Conservation (phyloP, 306 rosid genomes). For the Begonia peltatifolia region DNA sequence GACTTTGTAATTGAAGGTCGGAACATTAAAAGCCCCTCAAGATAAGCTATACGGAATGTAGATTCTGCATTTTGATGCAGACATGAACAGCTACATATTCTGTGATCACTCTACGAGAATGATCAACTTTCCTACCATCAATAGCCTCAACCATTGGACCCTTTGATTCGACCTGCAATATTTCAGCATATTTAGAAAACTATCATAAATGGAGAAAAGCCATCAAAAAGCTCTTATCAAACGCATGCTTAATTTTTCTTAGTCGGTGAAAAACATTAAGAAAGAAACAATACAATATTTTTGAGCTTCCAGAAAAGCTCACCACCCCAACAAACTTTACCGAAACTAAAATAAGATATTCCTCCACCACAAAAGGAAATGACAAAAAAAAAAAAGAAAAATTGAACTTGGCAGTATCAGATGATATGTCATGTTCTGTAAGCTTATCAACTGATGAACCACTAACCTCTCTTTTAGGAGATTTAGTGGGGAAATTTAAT, state of each 20-base stretch:
- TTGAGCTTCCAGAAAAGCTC: neutral
- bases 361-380: no score
- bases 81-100: constrained; percentile 11
- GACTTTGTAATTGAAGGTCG: constrained; percentile 12
- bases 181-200: constrained; percentile 2
- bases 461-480: no score
- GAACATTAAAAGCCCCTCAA: constrained; percentile 13
- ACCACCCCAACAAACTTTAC: neutral
- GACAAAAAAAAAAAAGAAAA: no score
- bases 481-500: no score
- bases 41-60: constrained; percentile 16
- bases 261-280: neutral
- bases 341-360: no score
- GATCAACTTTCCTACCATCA: constrained; percentile 2
- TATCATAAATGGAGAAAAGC: neutral
- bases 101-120: constrained; percentile 6
- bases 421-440: no score
- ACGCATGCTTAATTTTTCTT: neutral
- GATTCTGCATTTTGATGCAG: constrained; percentile 25
- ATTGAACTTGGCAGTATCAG: no score
- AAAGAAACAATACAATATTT: no score
- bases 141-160: constrained; percentile 13
- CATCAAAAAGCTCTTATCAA: neutral
- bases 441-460: no score
- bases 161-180: constrained; percentile 42